Evolutionary conservation across 2,329 filamentous ascomycete species (phyloP), one percentile per base, ranked within the genome.

Genomic region (Ophiostoma perfectum): DNA sequence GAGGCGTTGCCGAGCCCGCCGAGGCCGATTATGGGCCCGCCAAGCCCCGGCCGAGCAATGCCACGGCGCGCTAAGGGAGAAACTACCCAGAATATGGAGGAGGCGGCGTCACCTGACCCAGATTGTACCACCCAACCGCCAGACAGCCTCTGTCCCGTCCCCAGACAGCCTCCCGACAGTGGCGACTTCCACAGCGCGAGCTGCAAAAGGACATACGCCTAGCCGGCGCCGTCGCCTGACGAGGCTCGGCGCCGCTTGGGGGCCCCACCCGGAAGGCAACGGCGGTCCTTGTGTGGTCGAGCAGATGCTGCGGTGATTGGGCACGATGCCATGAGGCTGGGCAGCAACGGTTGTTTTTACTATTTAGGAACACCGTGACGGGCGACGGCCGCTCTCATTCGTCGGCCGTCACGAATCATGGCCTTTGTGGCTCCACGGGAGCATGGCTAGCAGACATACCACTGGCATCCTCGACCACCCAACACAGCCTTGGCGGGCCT

Each of bases 231-330:
- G 45, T 44, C n/a, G 62, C 44, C n/a, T 64, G 64, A 66, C 67
- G 65, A 68, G 52, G 55, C 67, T 63, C 39, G 67, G 67, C 67
- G 44, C 38, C 16, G 67, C 63, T 68, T 68, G 67, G 63, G 39
- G 6, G 16, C 8, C 27, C 62, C 62, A 64, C 62, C 45, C 11
- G 36, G n/a, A 49, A 47, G 62, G 55, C 55, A 41, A 67, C 47
- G 66, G 58, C 39, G 27, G 14, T 36, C 58, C 4, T 39, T 60
- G 55, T 60, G 27, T 60, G 55, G 27, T 38, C 27, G 27, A 39
- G 55, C 12, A 44, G 42, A 44, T 44, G 42, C 42, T 44, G 45
- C 14, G 45, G 5, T 55, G 49, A 55, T 55, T 55, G 49, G 49
- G 4, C 18, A 27, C 9, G 7, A 39, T 60, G 55, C 27, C 55